These are phyloP conservation scores for Camelina sativa DNA, from an alignment of 345 rosid species.

Conservation along the genomic window DNA sequence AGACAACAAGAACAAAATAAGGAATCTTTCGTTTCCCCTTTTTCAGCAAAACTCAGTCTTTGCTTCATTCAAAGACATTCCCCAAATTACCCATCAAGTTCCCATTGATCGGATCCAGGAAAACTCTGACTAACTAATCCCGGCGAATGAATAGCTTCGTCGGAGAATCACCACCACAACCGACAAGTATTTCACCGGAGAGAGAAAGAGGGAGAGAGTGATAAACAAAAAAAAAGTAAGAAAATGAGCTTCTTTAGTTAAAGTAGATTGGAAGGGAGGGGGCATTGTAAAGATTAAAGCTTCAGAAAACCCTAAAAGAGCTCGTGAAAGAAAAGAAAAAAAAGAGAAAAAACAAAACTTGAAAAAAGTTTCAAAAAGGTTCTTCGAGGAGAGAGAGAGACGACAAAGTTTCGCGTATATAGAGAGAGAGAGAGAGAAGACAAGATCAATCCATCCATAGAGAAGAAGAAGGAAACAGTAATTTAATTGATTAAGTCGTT, in stretches of 20 bases:
- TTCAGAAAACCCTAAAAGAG: conserved; percentile 17
- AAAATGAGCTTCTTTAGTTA: conserved; percentile 36
- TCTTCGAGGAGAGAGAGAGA: conserved; percentile 40
- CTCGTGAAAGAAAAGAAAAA: conserved; percentile 22
- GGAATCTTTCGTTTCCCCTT: conserved; percentile 32
- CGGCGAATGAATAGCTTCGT: conserved; percentile 22
- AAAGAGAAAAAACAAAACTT: conserved; percentile 39
- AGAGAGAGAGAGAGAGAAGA: conserved; percentile 26
- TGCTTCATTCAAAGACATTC: conserved; percentile 45
- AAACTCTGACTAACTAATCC: conserved; percentile 20
- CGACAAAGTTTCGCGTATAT: conserved; percentile 36
- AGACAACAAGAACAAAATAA: conserved; percentile 15
- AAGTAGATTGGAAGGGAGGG: conserved; percentile 36
- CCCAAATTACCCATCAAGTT: conserved; percentile 34
- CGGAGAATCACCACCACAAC: conserved; percentile 40
- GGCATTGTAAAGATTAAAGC: conserved; percentile 40
- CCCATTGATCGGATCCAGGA: conserved; percentile 39
- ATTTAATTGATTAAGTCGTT: neutral
- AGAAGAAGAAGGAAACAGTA: conserved; percentile 38
- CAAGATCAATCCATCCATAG: conserved; percentile 39
- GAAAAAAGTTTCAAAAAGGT: conserved; percentile 44
- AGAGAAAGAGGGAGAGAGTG: conserved; percentile 4
- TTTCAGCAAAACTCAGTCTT: conserved; percentile 23
- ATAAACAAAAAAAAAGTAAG: conserved; percentile 17
- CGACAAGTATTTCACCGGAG: conserved; percentile 15